Conservation (phyloP, 495 filamentous ascomycete species). For the Achaetomiella virescens region DNA sequence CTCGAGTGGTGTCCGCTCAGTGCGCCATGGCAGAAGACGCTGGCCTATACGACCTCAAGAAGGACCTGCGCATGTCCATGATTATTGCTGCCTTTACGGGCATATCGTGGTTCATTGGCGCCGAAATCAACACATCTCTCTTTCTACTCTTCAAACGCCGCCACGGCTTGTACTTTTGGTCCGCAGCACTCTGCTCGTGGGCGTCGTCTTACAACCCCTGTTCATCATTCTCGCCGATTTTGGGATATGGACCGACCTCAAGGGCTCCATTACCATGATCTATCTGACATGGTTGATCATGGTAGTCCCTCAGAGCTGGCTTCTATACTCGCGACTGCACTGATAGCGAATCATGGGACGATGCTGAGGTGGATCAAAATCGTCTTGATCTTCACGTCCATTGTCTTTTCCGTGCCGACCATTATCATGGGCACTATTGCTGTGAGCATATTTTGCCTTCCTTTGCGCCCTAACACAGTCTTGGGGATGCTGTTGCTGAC, state of each 20-base stretch:
- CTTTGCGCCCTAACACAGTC: slow-evolving; percentile 18
- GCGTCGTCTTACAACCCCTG: slow-evolving; percentile 33
- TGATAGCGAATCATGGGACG: slow-evolving; percentile 26
- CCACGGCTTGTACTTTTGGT: slow-evolving; percentile 54
- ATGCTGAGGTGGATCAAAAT: slow-evolving; percentile 20
- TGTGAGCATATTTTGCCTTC: slow-evolving; percentile 7
- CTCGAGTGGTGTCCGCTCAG: no score
- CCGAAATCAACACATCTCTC: slow-evolving; percentile 50
- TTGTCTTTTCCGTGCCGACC: slow-evolving; percentile 27
- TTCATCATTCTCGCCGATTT: slow-evolving; percentile 36
- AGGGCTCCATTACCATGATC: slow-evolving; percentile 27
- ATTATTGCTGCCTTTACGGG: slow-evolving; percentile 50
- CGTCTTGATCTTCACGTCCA: slow-evolving; percentile 21
- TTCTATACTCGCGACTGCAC: slow-evolving; percentile 39
- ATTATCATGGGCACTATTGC: slow-evolving; percentile 30
- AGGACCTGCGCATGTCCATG: slow-evolving; percentile 18
- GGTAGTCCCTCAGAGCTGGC: slow-evolving; percentile 28
- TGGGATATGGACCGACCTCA: slow-evolving; percentile 19
- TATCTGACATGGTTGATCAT: slow-evolving; percentile 31
- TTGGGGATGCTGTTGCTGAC: background rate
- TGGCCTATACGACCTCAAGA: slow-evolving; percentile 7
- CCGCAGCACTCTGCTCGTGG: slow-evolving; percentile 44
- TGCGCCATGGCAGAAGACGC: background rate
- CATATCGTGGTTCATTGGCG: slow-evolving; percentile 42
- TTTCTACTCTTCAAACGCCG: slow-evolving; percentile 51